Conservation (phyloP, 345 rosid species). For the Schrenkiella parvula region DNA sequence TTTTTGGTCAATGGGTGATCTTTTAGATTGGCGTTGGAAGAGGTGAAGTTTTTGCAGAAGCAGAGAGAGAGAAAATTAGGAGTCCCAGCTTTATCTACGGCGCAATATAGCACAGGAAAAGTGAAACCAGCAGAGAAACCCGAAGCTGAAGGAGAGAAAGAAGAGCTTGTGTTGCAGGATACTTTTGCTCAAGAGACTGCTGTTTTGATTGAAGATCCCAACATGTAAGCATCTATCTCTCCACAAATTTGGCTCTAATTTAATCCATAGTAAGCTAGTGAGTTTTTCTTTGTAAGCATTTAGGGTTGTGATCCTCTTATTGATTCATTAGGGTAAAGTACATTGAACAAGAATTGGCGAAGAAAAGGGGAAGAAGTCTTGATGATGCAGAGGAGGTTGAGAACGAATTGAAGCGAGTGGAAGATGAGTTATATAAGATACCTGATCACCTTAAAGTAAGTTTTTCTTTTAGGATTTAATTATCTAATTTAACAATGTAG, state of each 20-base stretch:
- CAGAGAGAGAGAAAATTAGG: constrained; percentile 87
- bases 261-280: neutral
- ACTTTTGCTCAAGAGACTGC: constrained; percentile 99
- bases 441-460: constrained; percentile 96
- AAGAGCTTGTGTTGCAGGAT: constrained; percentile 93
- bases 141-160: constrained; percentile 91
- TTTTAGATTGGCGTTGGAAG: constrained; percentile 65
- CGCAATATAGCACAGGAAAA: constrained; percentile 36
- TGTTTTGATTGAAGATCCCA: constrained; percentile 90
- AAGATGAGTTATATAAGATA: constrained; percentile 83
- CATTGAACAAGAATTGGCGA: constrained; percentile 85
- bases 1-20: constrained; percentile 1
- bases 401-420: constrained; percentile 69
- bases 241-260: neutral
- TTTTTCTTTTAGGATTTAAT: neutral
- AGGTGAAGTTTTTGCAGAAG: constrained; percentile 91
- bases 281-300: neutral
- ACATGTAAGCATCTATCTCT: constrained; percentile 47
- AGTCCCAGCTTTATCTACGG: constrained; percentile 53
- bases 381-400: constrained; percentile 48
- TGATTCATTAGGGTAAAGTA: constrained; percentile 56
- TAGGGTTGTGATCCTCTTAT: neutral
- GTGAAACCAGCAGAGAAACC: constrained; percentile 50
- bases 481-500: neutral
- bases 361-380: constrained; percentile 72